Conservation (phyloP, 192 early-diverging fungal species). For the Gryganskiella cystojenkinii region DNA sequence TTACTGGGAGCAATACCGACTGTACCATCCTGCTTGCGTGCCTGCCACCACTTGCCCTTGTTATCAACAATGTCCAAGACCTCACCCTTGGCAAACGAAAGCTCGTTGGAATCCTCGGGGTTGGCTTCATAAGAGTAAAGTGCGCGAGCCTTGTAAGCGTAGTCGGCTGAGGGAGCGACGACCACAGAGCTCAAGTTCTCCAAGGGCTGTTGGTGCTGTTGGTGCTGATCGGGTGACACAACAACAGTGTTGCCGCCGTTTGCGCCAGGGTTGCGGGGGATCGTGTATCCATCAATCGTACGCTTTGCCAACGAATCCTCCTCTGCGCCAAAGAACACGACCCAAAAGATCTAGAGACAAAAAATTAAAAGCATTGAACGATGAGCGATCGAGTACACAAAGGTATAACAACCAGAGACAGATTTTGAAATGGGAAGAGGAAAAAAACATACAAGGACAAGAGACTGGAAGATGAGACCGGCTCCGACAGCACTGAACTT, state of each 20-base stretch:
- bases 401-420: conserved; percentile 10
- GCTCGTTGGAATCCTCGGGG: conserved; percentile 90
- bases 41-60: conserved; percentile 99
- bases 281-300: conserved; percentile 33
- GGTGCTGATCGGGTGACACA: conserved; percentile 40
- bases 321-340: conserved; percentile 74
- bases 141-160: conserved; percentile 73
- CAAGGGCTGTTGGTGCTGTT: conserved; percentile 8
- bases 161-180: conserved; percentile 57
- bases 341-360: conserved; percentile 66
- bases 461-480: conserved; percentile 51
- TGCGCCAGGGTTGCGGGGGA: conserved; percentile 24
- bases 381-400: background rate
- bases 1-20: conserved; percentile 93
- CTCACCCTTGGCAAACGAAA: conserved; percentile 91
- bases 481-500: conserved; percentile 34
- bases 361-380: background rate
- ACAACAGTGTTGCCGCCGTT: conserved; percentile 56
- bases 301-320: conserved; percentile 61
- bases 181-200: conserved; percentile 52
- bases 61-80: conserved; percentile 87
- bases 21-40: conserved; percentile 80
- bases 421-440: background rate
- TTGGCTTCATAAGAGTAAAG: conserved; percentile 88
- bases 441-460: conserved; percentile 43